A percentile compares a stretch with the other conserved stretches of the same genome.
These are phyloP conservation scores for Pistacia vera DNA, from an alignment of 345 rosid genomes.

Conservation along the genomic window DNA sequence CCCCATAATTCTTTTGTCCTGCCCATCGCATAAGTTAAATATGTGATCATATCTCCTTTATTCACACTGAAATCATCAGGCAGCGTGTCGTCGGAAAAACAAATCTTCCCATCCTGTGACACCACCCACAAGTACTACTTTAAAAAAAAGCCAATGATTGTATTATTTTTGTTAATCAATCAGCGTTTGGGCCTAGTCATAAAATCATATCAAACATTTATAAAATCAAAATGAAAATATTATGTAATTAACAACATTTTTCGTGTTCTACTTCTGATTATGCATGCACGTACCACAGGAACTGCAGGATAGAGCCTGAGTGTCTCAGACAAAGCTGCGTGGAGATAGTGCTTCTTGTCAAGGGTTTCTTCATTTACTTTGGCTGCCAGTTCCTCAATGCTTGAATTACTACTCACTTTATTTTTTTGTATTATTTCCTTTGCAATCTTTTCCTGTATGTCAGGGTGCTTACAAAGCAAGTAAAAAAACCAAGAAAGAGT, in stretches of 20 bases:
- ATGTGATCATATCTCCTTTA: conserved; percentile 24
- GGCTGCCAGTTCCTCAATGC: conserved; percentile 15
- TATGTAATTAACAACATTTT: no score
- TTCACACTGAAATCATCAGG: conserved; percentile 31
- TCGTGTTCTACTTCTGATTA: neutral
- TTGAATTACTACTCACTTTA: neutral
- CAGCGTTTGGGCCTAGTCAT: no score
- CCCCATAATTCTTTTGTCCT: conserved; percentile 34
- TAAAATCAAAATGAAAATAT: no score
- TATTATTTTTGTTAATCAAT: no score
- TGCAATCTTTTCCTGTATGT: conserved; percentile 22
- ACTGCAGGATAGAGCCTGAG: conserved; percentile 35
- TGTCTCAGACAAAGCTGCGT: conserved; percentile 36
- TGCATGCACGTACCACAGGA: conserved; percentile 19
- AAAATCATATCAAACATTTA: no score
- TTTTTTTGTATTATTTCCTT: conserved; percentile 22
- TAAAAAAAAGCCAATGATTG: no score
- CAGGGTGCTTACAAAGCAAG: conserved; percentile 33
- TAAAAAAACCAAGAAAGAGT: conserved; percentile 35
- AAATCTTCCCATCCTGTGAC: conserved; percentile 23
- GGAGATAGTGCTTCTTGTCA: conserved; percentile 34
- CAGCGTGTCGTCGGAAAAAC: conserved; percentile 20
- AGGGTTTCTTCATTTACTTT: conserved; percentile 20
- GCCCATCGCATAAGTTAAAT: conserved; percentile 34
- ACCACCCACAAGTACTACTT: neutral